Percentiles rank a stretch among this genome's conserved stretches.
phyloP scores from a whole-genome alignment of 441 rosid species.

The Corymbia calophylla region DNA sequence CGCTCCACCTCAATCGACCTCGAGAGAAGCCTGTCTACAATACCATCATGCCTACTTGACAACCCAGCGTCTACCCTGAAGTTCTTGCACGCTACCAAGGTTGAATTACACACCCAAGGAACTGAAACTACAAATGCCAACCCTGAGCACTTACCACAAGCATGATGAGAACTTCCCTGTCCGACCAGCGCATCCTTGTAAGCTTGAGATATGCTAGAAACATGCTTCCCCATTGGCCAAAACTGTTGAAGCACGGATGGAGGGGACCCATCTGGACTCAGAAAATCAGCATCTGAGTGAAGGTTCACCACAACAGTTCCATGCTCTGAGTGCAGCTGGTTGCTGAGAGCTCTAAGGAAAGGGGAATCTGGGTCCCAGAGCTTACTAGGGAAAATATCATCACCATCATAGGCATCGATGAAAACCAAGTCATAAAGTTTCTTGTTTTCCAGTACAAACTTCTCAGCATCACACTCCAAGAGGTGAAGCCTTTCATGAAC shows the following conservation, averaged over 20 bases:
- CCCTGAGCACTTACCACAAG: conserved; percentile 16
- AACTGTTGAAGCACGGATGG: conserved; percentile 22
- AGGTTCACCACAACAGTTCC: conserved; percentile 92
- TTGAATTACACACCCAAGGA: conserved; percentile 74
- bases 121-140: conserved; percentile 50
- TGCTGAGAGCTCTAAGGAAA: conserved; percentile 51
- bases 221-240: conserved; percentile 42
- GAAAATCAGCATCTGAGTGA: conserved; percentile 55
- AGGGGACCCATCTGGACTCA: conserved; percentile 14
- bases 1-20: conserved; percentile 43
- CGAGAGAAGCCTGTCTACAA: conserved; percentile 28
- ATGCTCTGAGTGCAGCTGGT: conserved; percentile 54
- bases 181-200: conserved; percentile 46
- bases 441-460: conserved; percentile 37
- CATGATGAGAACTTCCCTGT: conserved; percentile 1
- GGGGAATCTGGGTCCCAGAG: conserved; percentile 72
- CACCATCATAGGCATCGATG: conserved; percentile 93
- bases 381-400: conserved; percentile 73
- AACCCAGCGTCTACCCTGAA: conserved; percentile 7
- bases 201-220: conserved; percentile 43
- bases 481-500: conserved; percentile 80
- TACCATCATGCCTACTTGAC: conserved; percentile 19
- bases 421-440: conserved; percentile 60
- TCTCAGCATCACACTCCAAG: conserved; percentile 69
- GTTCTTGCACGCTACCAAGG: conserved; percentile 70